phyloP scores from a whole-genome alignment of 163 green algal species.

The Scenedesmus sp. region DNA sequence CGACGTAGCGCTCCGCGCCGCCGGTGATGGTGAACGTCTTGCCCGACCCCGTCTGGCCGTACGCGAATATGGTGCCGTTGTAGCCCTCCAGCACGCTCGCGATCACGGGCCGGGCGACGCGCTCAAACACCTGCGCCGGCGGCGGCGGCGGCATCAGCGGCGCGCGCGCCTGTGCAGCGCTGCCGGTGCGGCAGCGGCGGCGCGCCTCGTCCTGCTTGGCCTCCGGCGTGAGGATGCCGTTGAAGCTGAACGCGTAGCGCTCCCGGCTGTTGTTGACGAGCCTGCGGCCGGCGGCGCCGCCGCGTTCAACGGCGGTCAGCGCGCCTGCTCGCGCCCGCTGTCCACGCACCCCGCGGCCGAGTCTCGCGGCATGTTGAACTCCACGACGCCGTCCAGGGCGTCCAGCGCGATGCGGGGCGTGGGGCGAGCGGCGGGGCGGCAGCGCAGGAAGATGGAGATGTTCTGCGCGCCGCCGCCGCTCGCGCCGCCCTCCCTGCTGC shows the following conservation, averaged over 20 bases:
- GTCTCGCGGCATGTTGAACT: conserved; percentile 67
- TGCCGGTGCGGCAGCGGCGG: not conserved
- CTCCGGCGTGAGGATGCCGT: conserved; percentile 65
- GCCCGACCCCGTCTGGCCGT: conserved; percentile 60
- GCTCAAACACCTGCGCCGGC: conserved; percentile 71
- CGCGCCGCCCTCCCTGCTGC: too few relatives aligned
- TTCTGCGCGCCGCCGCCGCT: too few relatives aligned
- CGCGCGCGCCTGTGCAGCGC: not conserved
- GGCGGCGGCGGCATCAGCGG: too few relatives aligned
- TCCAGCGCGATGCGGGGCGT: conserved; percentile 47
- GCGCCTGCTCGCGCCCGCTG: too few relatives aligned
- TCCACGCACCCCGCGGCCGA: conserved; percentile 47
- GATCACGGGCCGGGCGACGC: conserved; percentile 60
- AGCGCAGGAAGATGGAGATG: conserved; percentile 71
- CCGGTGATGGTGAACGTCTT: conserved; percentile 70
- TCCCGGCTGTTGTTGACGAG: conserved; percentile 77
- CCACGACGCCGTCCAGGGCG: conserved; percentile 52
- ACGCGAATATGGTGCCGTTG: conserved; percentile 63
- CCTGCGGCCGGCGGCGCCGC: conserved; percentile 3
- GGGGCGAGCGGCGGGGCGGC: conserved; percentile 55
- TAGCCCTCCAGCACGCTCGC: conserved; percentile 73
- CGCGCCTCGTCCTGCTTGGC: conserved; percentile 73
- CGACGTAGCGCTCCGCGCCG: conserved; percentile 65
- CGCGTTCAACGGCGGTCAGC: not conserved
- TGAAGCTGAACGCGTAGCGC: conserved; percentile 72